Evolutionary conservation across 129 eudicot genomes (phyloP), one percentile per base, ranked within the genome.

Genomic region (Artemisia tridentata): DNA sequence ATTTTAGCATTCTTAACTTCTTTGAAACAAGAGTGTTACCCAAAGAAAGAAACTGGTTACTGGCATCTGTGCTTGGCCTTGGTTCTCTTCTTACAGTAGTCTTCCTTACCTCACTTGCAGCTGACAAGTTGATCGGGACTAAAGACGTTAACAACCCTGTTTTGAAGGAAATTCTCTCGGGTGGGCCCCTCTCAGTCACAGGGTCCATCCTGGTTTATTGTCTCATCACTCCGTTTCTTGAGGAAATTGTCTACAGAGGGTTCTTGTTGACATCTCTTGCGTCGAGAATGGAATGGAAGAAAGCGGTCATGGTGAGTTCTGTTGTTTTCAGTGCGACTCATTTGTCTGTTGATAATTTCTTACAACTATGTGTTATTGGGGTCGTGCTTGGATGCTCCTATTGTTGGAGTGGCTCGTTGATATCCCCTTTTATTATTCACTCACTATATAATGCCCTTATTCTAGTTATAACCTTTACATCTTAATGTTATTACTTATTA

Each of bases 171-270:
- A 84, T 86, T 66, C 81, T 92, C 15, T 78, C 82, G 14, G 82
- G 90, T 34, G 95, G 96, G 72, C 5, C 84, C 47, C 61, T 65
- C 50, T 81, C 98, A 7, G 52, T 72, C 52, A 21, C 75, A 4
- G 81, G 88, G 25, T 83, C 88, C 63, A 57, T 73, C 11, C 79
- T 89, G 16, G 81, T 76, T 15, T 92, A 92, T 65, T 89, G 95
- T 75, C 7, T 89, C 7, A 65, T 92, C 63, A 82, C 90, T 45
- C 98, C 98, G 7, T 49, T 89, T 66, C 83, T 92, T 19, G 98
- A 92, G 78, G 98, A 92, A 81, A 69, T 82, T 17, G 91, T 92
- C 20, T 92, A 92, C 80, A 81, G 98, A 70, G 89, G 96, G 6
- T 89, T 81, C 65, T 76, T 92, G 7, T 63, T 92, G 54, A 89